phyloP scores from a whole-genome alignment of 352 stramenopile genomes.

The Phytophthora sojae region DNA sequence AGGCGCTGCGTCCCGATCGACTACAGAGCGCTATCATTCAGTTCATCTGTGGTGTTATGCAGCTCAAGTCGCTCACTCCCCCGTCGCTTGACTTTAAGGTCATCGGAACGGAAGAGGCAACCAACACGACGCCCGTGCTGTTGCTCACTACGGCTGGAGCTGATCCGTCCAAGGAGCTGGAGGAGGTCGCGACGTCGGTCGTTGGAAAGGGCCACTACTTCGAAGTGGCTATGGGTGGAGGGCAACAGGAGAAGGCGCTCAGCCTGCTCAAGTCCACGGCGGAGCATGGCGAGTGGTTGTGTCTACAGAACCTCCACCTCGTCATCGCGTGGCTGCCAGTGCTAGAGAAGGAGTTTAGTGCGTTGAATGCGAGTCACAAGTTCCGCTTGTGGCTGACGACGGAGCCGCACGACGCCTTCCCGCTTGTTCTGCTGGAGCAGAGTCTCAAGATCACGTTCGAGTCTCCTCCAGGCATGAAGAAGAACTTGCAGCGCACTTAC shows the following conservation, averaged over 20 bases:
- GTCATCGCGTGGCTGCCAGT: constrained; percentile 94
- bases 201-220: constrained; percentile 93
- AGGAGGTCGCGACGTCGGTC: constrained; percentile 88
- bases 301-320: constrained; percentile 96
- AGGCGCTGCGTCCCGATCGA: constrained; percentile 91
- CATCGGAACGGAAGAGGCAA: constrained; percentile 73
- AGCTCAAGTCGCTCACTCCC: constrained; percentile 89
- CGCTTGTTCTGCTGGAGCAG: constrained; percentile 92
- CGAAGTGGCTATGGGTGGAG: constrained; percentile 95
- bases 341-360: constrained; percentile 92
- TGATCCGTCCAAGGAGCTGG: constrained; percentile 94
- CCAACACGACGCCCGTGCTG: constrained; percentile 85
- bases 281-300: constrained; percentile 93
- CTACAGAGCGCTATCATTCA: constrained; percentile 91
- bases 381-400: constrained; percentile 97
- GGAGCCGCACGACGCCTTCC: constrained; percentile 92
- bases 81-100: constrained; percentile 82
- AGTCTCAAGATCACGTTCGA: constrained; percentile 96
- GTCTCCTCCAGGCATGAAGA: constrained; percentile 95
- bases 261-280: constrained; percentile 78
- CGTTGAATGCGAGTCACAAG: constrained; percentile 72
- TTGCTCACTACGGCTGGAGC: constrained; percentile 94
- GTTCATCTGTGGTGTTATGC: constrained; percentile 91
- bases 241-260: constrained; percentile 93
- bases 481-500: constrained; percentile 95